These are phyloP conservation scores for Syzygium oleosum DNA, from an alignment of 345 rosid species.

Conservation along the genomic window DNA sequence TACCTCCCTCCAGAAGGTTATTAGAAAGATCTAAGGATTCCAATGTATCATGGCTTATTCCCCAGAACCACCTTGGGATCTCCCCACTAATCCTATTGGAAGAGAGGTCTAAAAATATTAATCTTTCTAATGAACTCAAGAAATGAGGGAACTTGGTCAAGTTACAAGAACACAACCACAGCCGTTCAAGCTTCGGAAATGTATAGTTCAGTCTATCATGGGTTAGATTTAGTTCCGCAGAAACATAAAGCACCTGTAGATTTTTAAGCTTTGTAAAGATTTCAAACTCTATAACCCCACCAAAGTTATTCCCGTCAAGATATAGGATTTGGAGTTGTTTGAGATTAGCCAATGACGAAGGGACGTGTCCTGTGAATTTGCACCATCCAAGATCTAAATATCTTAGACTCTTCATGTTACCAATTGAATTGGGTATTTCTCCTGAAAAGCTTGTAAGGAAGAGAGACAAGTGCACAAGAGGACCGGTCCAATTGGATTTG, in stretches of 20 bases:
- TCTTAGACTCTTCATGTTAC: neutral
- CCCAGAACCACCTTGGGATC: neutral
- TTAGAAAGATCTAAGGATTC: neutral
- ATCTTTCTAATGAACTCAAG: neutral
- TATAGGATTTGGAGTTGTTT: neutral
- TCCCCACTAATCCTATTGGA: neutral
- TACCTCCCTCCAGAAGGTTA: neutral
- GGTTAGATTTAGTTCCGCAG: too few relatives aligned
- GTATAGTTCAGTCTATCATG: neutral
- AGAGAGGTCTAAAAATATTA: neutral
- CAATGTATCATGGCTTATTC: neutral
- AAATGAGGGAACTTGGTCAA: neutral
- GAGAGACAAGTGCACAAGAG: neutral
- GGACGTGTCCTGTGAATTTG: neutral
- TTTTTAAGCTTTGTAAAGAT: too few relatives aligned
- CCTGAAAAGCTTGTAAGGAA: rapidly evolving
- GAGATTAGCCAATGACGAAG: neutral
- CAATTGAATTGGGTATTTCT: neutral
- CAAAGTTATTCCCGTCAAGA: neutral
- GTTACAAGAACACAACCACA: rapidly evolving
- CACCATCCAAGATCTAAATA: neutral
- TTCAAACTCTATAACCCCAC: neutral
- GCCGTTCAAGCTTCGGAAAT: rapidly evolving
- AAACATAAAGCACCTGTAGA: too few relatives aligned
- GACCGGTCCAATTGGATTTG: neutral